Conservation (phyloP, 2,329 filamentous ascomycete genomes). For the Xylariaceae sp. region DNA sequence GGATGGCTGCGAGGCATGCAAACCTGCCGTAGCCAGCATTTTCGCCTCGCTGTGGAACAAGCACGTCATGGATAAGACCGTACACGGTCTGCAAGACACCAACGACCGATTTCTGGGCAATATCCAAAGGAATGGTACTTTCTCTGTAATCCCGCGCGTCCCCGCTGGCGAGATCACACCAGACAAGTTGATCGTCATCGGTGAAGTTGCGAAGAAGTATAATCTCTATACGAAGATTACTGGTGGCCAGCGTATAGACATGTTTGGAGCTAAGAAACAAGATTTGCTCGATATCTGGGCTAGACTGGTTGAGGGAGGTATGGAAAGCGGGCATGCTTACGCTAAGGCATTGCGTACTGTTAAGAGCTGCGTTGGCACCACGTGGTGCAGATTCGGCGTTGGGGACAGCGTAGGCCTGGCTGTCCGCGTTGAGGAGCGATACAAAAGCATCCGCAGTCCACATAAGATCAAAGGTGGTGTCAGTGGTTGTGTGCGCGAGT, state of each 20-base stretch:
- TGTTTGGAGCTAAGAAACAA: slow-evolving; percentile 90
- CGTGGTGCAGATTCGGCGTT: slow-evolving; percentile 88
- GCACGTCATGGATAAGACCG: slow-evolving; percentile 72
- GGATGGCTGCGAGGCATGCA: slow-evolving; percentile 85
- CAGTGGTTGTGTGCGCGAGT: slow-evolving; percentile 89
- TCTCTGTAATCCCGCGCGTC: slow-evolving; percentile 83
- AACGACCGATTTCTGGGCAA: slow-evolving; percentile 89
- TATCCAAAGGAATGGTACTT: slow-evolving; percentile 89
- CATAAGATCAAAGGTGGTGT: slow-evolving; percentile 93
- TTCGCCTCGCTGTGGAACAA: slow-evolving; percentile 81
- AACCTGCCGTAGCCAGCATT: slow-evolving; percentile 80
- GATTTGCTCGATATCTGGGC: slow-evolving; percentile 83
- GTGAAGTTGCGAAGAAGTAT: slow-evolving; percentile 82
- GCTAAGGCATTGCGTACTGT: slow-evolving; percentile 87
- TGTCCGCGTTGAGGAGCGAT: slow-evolving; percentile 82
- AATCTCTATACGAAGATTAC: slow-evolving; percentile 90
- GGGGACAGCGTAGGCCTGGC: slow-evolving; percentile 92
- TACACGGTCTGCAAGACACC: slow-evolving; percentile 82
- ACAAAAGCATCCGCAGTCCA: slow-evolving; percentile 86
- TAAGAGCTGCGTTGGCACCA: slow-evolving; percentile 89
- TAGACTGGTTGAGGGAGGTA: slow-evolving; percentile 76
- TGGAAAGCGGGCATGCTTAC: slow-evolving; percentile 91
- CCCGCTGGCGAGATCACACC: slow-evolving; percentile 86
- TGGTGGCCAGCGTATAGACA: slow-evolving; percentile 86
- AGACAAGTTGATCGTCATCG: slow-evolving; percentile 81